These are phyloP conservation scores for Pythium folliculosum DNA, from an alignment of 352 stramenopile species.

Conservation along the genomic window DNA sequence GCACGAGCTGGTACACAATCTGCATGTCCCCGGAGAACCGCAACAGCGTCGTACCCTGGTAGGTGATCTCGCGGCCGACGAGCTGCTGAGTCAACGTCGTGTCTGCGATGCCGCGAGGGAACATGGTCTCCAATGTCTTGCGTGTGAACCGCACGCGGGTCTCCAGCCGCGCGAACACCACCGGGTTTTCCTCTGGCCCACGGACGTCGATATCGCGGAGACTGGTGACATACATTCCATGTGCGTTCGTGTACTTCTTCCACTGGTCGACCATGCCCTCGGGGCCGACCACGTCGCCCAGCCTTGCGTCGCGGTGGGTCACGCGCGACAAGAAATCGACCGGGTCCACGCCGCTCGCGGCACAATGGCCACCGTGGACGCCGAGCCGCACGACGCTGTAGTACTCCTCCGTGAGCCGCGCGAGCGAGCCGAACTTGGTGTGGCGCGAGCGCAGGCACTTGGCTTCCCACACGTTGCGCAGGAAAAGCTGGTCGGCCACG, in stretches of 20 bases:
- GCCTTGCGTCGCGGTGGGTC: neutral
- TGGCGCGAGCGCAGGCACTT: constrained; percentile 15
- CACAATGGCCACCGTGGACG: neutral
- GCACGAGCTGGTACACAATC: constrained; percentile 15
- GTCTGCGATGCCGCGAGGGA: neutral
- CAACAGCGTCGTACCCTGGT: constrained; percentile 12
- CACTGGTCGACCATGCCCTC: constrained; percentile 13
- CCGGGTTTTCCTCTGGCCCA: constrained; percentile 7
- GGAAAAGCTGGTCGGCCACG: constrained; percentile 14
- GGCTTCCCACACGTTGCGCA: constrained; percentile 15
- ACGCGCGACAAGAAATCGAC: constrained; percentile 8
- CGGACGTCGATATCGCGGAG: constrained; percentile 1
- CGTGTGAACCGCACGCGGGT: neutral
- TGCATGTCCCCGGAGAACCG: constrained; percentile 5
- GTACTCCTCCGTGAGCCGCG: constrained; percentile 11
- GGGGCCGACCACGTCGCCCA: constrained; percentile 9
- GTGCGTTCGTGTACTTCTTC: constrained; percentile 4
- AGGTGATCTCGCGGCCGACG: constrained; percentile 5
- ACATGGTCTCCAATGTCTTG: constrained; percentile 9
- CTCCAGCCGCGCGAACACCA: constrained; percentile 6
- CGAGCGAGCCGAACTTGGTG: constrained; percentile 11
- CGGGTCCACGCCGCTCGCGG: neutral
- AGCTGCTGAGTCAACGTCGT: constrained; percentile 10
- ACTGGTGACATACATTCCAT: neutral
- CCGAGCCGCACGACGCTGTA: neutral